A percentile compares a stretch with the other conserved stretches of the same genome.
These are phyloP conservation scores for Hypocreales sp. DNA, from an alignment of 2,329 filamentous ascomycete species.

Conservation along the genomic window DNA sequence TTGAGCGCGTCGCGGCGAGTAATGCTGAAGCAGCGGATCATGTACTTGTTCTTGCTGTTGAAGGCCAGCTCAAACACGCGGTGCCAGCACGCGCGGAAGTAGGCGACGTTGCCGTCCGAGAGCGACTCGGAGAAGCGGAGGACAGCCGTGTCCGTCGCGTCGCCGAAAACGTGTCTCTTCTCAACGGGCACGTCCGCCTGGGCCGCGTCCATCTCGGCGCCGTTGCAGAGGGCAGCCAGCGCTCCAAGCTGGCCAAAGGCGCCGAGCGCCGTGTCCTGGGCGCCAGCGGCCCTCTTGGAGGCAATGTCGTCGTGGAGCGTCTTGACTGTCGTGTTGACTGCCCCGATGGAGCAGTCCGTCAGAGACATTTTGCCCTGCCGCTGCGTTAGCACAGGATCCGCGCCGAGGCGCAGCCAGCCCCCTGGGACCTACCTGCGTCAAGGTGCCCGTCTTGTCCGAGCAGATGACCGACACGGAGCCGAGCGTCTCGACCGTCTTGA, in stretches of 20 bases:
- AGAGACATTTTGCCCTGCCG: constrained; percentile 57
- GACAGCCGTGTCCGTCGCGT: constrained; percentile 63
- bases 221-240: constrained; percentile 55
- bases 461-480: constrained; percentile 60
- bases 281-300: constrained; percentile 7
- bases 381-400: too few relatives aligned
- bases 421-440: constrained; percentile 32
- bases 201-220: constrained; percentile 56
- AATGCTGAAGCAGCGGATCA: constrained; percentile 46
- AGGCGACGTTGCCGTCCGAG: constrained; percentile 31
- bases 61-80: constrained; percentile 56
- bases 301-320: constrained; percentile 27
- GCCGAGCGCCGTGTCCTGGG: constrained; percentile 15
- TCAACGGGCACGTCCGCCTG: constrained; percentile 42
- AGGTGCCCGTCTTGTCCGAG: constrained; percentile 62
- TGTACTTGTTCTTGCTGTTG: constrained; percentile 76
- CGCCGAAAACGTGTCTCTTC: constrained; percentile 52
- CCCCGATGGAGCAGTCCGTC: constrained; percentile 49
- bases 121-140: constrained; percentile 56
- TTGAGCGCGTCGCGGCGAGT: constrained; percentile 14
- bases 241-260: constrained; percentile 42
- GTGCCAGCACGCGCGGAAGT: constrained; percentile 47
- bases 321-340: constrained; percentile 30
- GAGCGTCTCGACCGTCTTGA: constrained; percentile 65
- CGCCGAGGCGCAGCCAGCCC: too few relatives aligned